Percentiles rank a stretch among this genome's conserved stretches.
Evolutionary conservation across 495 filamentous ascomycete species (phyloP).

Genomic region (Endocarpon pusillum): DNA sequence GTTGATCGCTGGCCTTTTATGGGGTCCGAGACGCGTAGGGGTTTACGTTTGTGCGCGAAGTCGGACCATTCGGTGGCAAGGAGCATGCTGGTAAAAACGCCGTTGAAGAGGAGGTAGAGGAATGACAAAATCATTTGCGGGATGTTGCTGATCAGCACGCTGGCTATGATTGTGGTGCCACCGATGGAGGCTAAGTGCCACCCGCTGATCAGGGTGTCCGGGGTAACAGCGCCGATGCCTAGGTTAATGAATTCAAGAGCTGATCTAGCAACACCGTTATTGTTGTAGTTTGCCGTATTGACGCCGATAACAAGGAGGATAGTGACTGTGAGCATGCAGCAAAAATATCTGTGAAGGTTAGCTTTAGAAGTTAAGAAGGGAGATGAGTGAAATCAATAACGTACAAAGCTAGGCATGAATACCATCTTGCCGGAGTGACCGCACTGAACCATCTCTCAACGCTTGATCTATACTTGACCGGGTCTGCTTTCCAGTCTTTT

Average conservation of each 20-base stretch:
- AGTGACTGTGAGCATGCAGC: slow-evolving; percentile 1
- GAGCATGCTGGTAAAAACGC: slow-evolving; percentile 21
- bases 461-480: too few relatives aligned
- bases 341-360: background rate
- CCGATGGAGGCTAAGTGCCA: background rate
- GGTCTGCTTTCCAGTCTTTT: too few relatives aligned
- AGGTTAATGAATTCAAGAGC: slow-evolving; percentile 9
- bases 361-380: too few relatives aligned
- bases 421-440: too few relatives aligned
- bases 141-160: slow-evolving; percentile 19
- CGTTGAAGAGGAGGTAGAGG: slow-evolving; percentile 22
- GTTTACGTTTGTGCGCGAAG: slow-evolving; percentile 12
- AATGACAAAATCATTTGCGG: slow-evolving; percentile 24
- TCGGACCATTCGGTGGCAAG: slow-evolving; percentile 15
- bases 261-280: slow-evolving; percentile 5
- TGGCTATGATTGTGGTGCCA: slow-evolving; percentile 10
- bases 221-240: slow-evolving; percentile 16
- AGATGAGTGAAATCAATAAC: too few relatives aligned
- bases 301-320: background rate
- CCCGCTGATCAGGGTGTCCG: slow-evolving; percentile 9
- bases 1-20: slow-evolving; percentile 24
- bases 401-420: too few relatives aligned
- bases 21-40: slow-evolving; percentile 25
- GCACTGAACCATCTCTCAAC: too few relatives aligned
- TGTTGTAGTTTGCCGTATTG: background rate